phyloP scores from a whole-genome alignment of 192 early-diverging fungal genomes.

The Geosiphon pyriformis region DNA sequence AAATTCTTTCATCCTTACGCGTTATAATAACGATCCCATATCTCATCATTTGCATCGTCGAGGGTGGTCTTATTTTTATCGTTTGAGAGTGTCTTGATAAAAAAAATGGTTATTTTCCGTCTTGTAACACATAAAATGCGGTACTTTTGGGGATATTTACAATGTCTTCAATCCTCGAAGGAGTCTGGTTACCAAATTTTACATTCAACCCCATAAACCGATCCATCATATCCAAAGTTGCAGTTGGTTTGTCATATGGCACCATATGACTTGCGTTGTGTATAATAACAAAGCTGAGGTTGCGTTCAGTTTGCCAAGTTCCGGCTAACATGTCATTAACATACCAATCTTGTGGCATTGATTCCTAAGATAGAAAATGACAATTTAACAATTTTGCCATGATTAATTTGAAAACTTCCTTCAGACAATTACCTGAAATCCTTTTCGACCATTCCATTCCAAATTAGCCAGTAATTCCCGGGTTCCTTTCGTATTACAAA shows the following conservation, averaged over 20 bases:
- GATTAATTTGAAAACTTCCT: neutral
- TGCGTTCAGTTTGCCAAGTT: constrained; percentile 39
- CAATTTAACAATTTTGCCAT: neutral
- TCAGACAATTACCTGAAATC: constrained; percentile 45
- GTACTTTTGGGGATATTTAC: neutral
- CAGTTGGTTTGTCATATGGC: constrained; percentile 81
- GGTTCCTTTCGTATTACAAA: constrained; percentile 74
- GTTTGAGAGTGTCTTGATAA: neutral
- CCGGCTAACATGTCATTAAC: constrained; percentile 40
- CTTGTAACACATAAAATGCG: constrained; percentile 15
- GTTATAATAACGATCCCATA: constrained; percentile 30
- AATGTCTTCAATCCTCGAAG: constrained; percentile 25
- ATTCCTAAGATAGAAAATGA: constrained; percentile 21
- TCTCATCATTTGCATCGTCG: constrained; percentile 13
- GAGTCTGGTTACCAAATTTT: constrained; percentile 15
- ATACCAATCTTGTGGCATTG: constrained; percentile 41
- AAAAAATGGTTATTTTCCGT: neutral
- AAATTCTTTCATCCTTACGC: constrained; percentile 6
- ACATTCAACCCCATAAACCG: constrained; percentile 60
- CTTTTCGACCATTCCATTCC: constrained; percentile 57
- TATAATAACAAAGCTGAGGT: constrained; percentile 77
- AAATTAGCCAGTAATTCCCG: constrained; percentile 60
- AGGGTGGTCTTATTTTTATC: constrained; percentile 13
- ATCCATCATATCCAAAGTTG: constrained; percentile 82
- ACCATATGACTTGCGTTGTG: constrained; percentile 86